Evolutionary conservation across 768 basidiomycete species (phyloP).

Genomic region (Amanita rubescens): DNA sequence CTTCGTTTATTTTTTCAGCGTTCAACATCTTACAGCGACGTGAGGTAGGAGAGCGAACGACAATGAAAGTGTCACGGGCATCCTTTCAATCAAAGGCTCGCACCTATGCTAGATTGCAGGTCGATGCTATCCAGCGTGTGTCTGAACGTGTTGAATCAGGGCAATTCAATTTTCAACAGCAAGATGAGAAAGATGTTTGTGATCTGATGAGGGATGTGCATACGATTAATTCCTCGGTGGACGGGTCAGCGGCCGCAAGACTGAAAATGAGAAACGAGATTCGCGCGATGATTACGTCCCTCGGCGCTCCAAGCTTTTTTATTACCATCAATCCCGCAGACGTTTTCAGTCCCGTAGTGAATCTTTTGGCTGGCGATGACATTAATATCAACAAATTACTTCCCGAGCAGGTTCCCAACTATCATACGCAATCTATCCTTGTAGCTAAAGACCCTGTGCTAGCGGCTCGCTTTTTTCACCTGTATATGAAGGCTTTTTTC

Average conservation of each 20-base stretch:
- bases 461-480: constrained; percentile 35
- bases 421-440: constrained; percentile 23
- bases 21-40: too few species aligned
- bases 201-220: too few species aligned
- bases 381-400: constrained; percentile 32
- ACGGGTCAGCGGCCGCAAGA: background rate
- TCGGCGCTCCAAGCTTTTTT: constrained; percentile 34
- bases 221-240: constrained; percentile 3
- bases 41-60: too few species aligned
- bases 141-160: too few species aligned
- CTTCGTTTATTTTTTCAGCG: too few species aligned
- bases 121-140: too few species aligned
- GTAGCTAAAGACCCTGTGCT: constrained; percentile 33
- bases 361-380: constrained; percentile 28
- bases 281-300: constrained; percentile 16
- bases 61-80: too few species aligned
- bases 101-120: too few species aligned
- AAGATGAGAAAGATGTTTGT: too few species aligned
- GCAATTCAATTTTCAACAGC: too few species aligned
- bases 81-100: too few species aligned
- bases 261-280: too few species aligned
- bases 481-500: constrained; percentile 30
- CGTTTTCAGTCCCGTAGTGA: constrained; percentile 34
- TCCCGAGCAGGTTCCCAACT: constrained; percentile 22
- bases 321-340: constrained; percentile 38